phyloP scores from a whole-genome alignment of 371 early-diverging fungal species.

The Circinella minor region DNA sequence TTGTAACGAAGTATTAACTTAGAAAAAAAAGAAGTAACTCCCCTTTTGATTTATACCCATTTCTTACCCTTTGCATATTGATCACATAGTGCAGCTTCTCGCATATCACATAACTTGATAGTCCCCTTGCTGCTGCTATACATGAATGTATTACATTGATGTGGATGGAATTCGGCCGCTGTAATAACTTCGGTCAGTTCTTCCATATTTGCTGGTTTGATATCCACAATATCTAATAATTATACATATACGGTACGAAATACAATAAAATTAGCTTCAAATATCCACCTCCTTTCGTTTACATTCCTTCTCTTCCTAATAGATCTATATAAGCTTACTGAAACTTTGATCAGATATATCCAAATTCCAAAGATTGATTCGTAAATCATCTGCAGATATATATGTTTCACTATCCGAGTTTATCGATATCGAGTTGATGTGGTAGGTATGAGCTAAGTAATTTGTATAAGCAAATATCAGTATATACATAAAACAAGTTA shows the following conservation, averaged over 20 bases:
- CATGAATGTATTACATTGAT: slow-evolving; percentile 86
- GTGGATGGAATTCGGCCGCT: slow-evolving; percentile 90
- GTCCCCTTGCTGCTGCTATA: slow-evolving; percentile 94
- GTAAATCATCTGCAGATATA: slow-evolving; percentile 93
- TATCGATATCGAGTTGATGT: slow-evolving; percentile 94
- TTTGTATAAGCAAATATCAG: too few species aligned
- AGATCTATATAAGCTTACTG: slow-evolving; percentile 29
- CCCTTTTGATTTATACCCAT: too few species aligned
- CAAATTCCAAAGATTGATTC: slow-evolving; percentile 94
- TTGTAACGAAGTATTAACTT: neutral
- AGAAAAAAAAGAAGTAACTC: neutral
- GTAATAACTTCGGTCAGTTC: slow-evolving; percentile 97
- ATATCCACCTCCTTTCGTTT: too few species aligned
- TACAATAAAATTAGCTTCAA: too few species aligned
- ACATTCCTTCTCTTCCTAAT: neutral
- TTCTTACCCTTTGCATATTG: slow-evolving; percentile 69
- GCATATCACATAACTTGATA: slow-evolving; percentile 90
- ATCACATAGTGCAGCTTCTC: slow-evolving; percentile 87
- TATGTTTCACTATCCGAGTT: slow-evolving; percentile 92
- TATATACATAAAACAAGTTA: too few species aligned
- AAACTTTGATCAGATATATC: slow-evolving; percentile 89
- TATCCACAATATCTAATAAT: slow-evolving; percentile 84
- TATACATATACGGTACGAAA: too few species aligned
- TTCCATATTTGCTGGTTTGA: slow-evolving; percentile 95
- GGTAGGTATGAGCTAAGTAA: slow-evolving; percentile 84